Conservation (phyloP, 1,284 basidiomycete genomes). For the Trametes versicolor region DNA sequence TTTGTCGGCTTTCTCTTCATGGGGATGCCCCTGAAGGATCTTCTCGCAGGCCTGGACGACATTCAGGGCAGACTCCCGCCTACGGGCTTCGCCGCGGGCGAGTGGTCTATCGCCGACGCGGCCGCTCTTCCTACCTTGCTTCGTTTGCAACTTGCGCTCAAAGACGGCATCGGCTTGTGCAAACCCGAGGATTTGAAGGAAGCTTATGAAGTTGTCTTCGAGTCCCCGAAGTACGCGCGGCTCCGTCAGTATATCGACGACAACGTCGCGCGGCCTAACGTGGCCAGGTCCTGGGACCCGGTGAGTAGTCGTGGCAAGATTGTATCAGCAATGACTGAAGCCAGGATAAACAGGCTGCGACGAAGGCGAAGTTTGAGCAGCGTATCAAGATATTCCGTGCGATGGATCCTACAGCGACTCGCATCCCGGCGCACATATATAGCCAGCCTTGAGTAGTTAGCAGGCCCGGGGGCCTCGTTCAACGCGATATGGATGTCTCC, state of each 20-base stretch:
- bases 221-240: background rate
- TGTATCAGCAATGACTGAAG: background rate
- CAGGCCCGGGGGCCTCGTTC: too few relatives aligned
- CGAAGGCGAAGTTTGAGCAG: background rate
- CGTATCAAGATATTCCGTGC: background rate
- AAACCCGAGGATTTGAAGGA: slow-evolving; percentile 40
- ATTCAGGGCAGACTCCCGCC: slow-evolving; percentile 47
- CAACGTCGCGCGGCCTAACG: background rate
- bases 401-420: background rate
- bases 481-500: too few relatives aligned
- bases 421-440: too few relatives aligned
- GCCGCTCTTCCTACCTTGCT: slow-evolving; percentile 53
- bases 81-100: slow-evolving; percentile 45
- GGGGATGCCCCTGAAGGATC: slow-evolving; percentile 48
- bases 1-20: slow-evolving; percentile 42
- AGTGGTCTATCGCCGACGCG: slow-evolving; percentile 63
- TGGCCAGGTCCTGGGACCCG: background rate
- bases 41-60: slow-evolving; percentile 46
- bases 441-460: too few relatives aligned
- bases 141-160: slow-evolving; percentile 39
- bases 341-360: background rate
- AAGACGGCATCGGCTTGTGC: slow-evolving; percentile 44
- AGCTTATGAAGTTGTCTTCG: background rate
- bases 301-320: background rate
- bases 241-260: background rate